A percentile compares a stretch with the other conserved stretches of the same genome.
Evolutionary conservation across 441 rosid genomes (phyloP).

Genomic region (Erodium chrysanthum): DNA sequence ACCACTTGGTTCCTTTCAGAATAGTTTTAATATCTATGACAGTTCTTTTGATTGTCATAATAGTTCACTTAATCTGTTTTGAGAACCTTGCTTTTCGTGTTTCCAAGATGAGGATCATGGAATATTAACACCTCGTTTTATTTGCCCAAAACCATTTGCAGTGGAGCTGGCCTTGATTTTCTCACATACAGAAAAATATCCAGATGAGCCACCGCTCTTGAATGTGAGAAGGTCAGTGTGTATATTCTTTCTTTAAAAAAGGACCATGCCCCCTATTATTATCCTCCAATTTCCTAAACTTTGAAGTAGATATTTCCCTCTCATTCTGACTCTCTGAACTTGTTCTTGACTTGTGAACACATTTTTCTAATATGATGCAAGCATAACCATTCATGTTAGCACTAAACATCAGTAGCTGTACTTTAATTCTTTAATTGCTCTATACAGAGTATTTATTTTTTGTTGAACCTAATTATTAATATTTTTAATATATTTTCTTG

Average conservation of each 20-base stretch:
- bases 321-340: no score
- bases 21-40: background rate
- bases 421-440: background rate
- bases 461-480: background rate
- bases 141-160: conserved; percentile 37
- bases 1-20: conserved; percentile 2
- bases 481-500: no score
- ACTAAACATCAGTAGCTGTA: background rate
- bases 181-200: conserved; percentile 80
- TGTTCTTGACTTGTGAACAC: no score
- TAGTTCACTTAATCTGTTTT: conserved; percentile 12
- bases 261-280: background rate
- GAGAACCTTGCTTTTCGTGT: conserved; percentile 7
- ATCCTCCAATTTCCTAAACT: background rate
- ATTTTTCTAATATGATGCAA: no score
- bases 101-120: conserved; percentile 10
- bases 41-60: background rate
- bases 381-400: background rate
- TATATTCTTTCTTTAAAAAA: background rate
- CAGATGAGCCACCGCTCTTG: conserved; percentile 77
- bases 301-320: background rate
- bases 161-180: conserved; percentile 81
- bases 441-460: background rate
- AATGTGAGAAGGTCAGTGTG: conserved; percentile 57
- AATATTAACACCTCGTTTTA: background rate